phyloP scores from a whole-genome alignment of 2,329 filamentous ascomycete genomes.

The Alternaria triticimaculans region DNA sequence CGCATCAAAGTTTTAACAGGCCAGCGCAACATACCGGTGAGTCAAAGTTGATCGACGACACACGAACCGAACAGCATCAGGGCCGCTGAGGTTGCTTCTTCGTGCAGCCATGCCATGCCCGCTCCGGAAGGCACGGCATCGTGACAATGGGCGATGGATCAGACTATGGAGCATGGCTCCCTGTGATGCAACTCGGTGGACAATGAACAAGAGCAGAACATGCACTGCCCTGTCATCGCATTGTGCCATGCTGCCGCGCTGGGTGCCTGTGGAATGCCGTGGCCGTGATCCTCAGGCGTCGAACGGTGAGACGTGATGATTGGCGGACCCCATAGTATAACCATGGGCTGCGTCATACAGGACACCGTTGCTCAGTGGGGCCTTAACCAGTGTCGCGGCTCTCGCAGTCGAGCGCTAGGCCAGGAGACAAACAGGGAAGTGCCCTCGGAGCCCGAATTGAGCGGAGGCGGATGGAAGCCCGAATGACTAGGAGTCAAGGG shows the following conservation, averaged over 20 bases:
- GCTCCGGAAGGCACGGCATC: conserved; percentile 25
- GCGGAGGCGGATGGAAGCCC: conserved; percentile 9
- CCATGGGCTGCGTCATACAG: conserved; percentile 12
- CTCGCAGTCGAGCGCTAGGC: conserved; percentile 7
- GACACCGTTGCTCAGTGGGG: conserved; percentile 14
- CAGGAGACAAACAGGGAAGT: conserved; percentile 17
- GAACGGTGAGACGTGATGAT: background rate
- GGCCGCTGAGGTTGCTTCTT: background rate
- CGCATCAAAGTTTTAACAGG: conserved; percentile 24
- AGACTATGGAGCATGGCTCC: background rate
- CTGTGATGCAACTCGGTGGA: background rate
- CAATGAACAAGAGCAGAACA: background rate
- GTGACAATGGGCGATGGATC: background rate
- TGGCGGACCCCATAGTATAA: conserved; percentile 3
- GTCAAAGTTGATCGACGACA: background rate
- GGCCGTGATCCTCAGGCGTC: background rate
- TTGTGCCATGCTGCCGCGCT: background rate
- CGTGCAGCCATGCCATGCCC: conserved; percentile 4
- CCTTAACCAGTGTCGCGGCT: conserved; percentile 15
- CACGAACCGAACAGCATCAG: conserved; percentile 9
- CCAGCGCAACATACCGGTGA: conserved; percentile 14
- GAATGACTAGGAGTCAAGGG: conserved; percentile 12
- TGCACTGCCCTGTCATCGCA: background rate
- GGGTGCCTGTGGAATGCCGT: background rate
- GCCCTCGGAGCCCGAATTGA: conserved; percentile 10